These are phyloP conservation scores for Aspergillus latus DNA, from an alignment of 2,329 filamentous ascomycete species.

Conservation along the genomic window DNA sequence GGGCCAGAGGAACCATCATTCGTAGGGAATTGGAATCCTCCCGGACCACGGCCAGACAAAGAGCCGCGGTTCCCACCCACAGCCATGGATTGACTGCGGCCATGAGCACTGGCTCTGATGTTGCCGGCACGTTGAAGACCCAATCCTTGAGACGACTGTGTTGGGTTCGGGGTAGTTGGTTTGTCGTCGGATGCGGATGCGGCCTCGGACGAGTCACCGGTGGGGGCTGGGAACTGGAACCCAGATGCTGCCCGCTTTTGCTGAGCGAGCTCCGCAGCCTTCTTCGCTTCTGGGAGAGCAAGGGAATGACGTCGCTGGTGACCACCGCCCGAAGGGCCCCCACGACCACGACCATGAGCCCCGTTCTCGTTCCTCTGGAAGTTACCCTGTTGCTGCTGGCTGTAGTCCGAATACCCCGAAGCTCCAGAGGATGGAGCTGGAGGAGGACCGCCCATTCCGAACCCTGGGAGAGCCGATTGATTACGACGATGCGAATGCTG, in stretches of 20 bases:
- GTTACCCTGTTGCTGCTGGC: conserved; percentile 61
- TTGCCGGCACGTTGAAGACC: conserved; percentile 71
- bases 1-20: conserved; percentile 52
- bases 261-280: conserved; percentile 93
- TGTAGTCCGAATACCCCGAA: conserved; percentile 82
- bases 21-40: conserved; percentile 69
- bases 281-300: conserved; percentile 92
- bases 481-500: conserved; percentile 94
- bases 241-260: conserved; percentile 92
- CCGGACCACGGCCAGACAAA: conserved; percentile 62
- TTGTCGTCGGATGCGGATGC: conserved; percentile 57
- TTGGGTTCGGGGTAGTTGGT: conserved; percentile 26
- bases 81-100: conserved; percentile 51
- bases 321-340: conserved; percentile 67
- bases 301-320: conserved; percentile 94
- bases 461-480: conserved; percentile 91
- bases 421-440: conserved; percentile 88
- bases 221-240: conserved; percentile 89
- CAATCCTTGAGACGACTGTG: conserved; percentile 62
- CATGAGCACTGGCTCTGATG: conserved; percentile 75
- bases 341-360: conserved; percentile 70
- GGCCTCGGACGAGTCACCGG: conserved; percentile 52
- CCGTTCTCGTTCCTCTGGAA: conserved; percentile 69
- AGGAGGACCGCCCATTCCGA: conserved; percentile 85
- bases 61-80: conserved; percentile 66